A percentile compares a stretch with the other conserved stretches of the same genome.
Evolutionary conservation across 2,329 filamentous ascomycete genomes (phyloP).

Genomic region (Epichloe bromicola): DNA sequence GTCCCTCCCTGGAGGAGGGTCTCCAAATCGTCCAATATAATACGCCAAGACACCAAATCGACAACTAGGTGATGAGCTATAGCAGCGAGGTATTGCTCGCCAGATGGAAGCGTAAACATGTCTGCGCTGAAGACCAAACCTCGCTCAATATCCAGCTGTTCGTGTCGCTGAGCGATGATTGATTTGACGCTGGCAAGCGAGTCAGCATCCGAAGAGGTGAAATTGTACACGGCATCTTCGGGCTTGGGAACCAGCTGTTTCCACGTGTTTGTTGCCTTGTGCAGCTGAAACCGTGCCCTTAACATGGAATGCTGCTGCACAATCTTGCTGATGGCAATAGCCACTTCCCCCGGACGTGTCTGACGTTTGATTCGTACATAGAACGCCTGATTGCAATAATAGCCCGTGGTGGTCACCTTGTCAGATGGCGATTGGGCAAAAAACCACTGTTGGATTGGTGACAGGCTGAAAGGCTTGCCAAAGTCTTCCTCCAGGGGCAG

Average conservation of each 20-base stretch:
- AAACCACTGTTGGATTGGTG: constrained; percentile 7
- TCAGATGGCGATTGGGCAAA: constrained; percentile 3
- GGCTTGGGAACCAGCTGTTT: neutral
- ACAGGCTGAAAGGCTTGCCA: constrained; percentile 2
- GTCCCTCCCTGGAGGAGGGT: constrained; percentile 17
- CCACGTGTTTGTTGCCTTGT: neutral
- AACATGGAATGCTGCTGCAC: constrained; percentile 7
- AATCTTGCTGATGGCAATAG: neutral
- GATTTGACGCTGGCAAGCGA: neutral
- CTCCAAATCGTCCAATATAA: constrained; percentile 31
- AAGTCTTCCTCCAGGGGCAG: neutral
- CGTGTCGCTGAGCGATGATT: neutral
- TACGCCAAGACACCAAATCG: constrained; percentile 32
- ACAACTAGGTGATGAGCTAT: constrained; percentile 26
- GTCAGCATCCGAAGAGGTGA: neutral
- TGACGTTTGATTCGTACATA: constrained; percentile 1
- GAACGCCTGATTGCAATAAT: constrained; percentile 4
- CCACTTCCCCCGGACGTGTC: neutral
- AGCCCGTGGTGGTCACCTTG: constrained; percentile 1
- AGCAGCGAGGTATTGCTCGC: constrained; percentile 16
- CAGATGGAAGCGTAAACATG: neutral
- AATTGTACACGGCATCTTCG: neutral
- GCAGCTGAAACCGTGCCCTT: constrained; percentile 2
- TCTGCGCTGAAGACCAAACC: constrained; percentile 14
- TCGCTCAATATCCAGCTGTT: constrained; percentile 1